Evolutionary conservation across 306 rosid genomes (phyloP).

Genomic region (Malus sieversii): DNA sequence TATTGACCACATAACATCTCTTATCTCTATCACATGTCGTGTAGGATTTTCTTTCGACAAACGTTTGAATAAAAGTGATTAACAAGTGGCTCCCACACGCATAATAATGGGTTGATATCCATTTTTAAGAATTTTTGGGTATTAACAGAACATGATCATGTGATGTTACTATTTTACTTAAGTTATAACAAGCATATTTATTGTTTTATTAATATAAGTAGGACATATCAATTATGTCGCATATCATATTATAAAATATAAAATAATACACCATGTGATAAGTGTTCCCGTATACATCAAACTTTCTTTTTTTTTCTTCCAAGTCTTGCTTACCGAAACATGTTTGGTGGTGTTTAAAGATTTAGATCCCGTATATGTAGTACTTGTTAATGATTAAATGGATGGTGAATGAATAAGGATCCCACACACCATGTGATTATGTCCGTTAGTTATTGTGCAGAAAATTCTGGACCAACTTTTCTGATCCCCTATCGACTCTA

Average conservation of each 20-base stretch:
- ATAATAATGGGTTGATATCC: background rate
- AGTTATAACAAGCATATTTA: no score
- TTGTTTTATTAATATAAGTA: no score
- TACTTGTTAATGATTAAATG: background rate
- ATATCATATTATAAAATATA: no score
- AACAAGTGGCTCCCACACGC: background rate
- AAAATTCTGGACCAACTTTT: background rate
- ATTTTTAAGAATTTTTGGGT: no score
- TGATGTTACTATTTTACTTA: no score
- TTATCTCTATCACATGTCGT: background rate
- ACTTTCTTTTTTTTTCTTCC: background rate
- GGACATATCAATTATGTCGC: background rate
- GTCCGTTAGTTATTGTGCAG: background rate
- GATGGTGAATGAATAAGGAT: background rate
- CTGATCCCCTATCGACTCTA: background rate
- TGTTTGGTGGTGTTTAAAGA: background rate
- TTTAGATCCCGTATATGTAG: background rate
- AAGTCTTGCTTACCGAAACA: background rate
- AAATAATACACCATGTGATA: no score
- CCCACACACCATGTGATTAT: slow-evolving; percentile 3
- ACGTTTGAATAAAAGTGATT: background rate
- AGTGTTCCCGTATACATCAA: background rate
- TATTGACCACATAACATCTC: background rate
- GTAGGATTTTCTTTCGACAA: slow-evolving; percentile 1
- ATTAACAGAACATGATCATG: no score